These are phyloP conservation scores for Alternaria gaisen DNA, from an alignment of 2,329 filamentous ascomycete species.

Conservation along the genomic window DNA sequence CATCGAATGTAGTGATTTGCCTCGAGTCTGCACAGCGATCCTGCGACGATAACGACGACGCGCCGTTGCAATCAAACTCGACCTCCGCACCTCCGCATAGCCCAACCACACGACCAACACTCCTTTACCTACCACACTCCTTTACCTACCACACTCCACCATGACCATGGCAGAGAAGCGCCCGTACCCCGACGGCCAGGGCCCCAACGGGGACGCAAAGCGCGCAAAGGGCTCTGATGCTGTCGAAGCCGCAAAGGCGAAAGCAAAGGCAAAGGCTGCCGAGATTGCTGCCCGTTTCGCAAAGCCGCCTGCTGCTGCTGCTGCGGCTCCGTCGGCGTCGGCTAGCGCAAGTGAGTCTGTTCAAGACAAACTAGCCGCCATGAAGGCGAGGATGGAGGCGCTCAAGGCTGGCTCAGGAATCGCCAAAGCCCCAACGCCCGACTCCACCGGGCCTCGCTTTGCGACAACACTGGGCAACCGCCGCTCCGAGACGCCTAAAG, in stretches of 20 bases:
- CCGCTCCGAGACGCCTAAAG: conserved; percentile 53
- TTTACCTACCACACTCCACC: conserved; percentile 9
- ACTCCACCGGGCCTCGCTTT: conserved; percentile 61
- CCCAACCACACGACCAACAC: conserved; percentile 1
- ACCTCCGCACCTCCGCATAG: conserved; percentile 11
- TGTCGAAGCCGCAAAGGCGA: conserved; percentile 45
- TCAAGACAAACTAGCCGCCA: conserved; percentile 39
- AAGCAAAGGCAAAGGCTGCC: conserved; percentile 46
- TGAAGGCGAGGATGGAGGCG: conserved; percentile 44
- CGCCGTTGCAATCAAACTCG: conserved; percentile 8
- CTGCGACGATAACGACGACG: conserved; percentile 1
- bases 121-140: conserved; percentile 6
- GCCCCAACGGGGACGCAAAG: conserved; percentile 41
- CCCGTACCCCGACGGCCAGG: conserved; percentile 49
- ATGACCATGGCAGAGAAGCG: conserved; percentile 55
- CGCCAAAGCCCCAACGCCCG: conserved; percentile 46
- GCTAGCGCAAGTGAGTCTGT: conserved; percentile 23
- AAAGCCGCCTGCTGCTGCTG: conserved; percentile 26
- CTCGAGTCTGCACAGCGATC: not conserved
- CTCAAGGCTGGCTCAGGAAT: conserved; percentile 70
- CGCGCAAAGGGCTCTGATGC: conserved; percentile 51
- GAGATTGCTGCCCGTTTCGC: conserved; percentile 47
- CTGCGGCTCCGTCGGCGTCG: conserved; percentile 23
- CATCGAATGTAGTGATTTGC: not conserved
- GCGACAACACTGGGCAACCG: conserved; percentile 65